Evolutionary conservation across 345 rosid species (phyloP).

Genomic region (Bruguiera sexangula): DNA sequence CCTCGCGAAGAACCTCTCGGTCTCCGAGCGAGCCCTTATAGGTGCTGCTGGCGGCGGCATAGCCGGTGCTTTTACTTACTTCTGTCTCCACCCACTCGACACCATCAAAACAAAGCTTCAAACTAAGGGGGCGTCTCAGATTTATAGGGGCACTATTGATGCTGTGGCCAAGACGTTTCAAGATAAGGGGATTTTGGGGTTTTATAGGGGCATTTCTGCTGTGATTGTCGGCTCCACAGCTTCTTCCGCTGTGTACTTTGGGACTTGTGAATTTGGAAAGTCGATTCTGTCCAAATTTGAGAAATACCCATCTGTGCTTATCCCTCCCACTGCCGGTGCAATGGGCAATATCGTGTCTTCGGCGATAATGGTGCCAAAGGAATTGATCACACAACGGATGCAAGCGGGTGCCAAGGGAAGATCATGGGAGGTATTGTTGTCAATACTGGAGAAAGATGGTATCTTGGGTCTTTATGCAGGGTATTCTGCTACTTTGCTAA

Average conservation of each 20-base stretch:
- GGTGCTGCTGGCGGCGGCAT: constrained; percentile 87
- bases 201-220: constrained; percentile 87
- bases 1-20: constrained; percentile 64
- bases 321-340: constrained; percentile 95
- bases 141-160: constrained; percentile 61
- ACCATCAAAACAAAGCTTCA: constrained; percentile 89
- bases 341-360: constrained; percentile 94
- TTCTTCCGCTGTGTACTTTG: constrained; percentile 86
- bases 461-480: constrained; percentile 84
- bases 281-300: constrained; percentile 63
- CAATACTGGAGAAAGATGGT: constrained; percentile 80
- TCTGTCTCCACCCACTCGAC: constrained; percentile 79
- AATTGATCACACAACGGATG: constrained; percentile 86
- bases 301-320: constrained; percentile 60
- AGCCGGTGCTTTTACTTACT: constrained; percentile 91
- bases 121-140: constrained; percentile 75
- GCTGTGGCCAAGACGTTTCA: constrained; percentile 73
- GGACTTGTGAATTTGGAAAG: constrained; percentile 94
- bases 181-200: constrained; percentile 71
- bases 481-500: constrained; percentile 77
- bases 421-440: constrained; percentile 70
- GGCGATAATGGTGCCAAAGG: constrained; percentile 92
- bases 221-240: constrained; percentile 87
- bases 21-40: constrained; percentile 71
- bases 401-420: constrained; percentile 85